These are phyloP conservation scores for Mimosa pudica DNA, from an alignment of 306 rosid genomes.

Conservation along the genomic window DNA sequence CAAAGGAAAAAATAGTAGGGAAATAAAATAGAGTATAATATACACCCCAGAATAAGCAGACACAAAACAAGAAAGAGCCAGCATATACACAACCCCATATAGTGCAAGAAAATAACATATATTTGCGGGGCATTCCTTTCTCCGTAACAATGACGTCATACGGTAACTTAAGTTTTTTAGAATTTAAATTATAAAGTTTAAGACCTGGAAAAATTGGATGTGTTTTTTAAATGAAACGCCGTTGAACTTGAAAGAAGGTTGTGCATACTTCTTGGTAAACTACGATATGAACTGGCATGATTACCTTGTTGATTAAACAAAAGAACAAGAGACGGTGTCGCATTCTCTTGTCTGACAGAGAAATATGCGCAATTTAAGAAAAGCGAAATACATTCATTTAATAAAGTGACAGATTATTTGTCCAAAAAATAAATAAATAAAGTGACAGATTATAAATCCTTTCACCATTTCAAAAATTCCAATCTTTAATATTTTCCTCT, in stretches of 20 bases:
- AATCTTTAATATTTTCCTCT: neutral
- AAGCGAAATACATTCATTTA: neutral
- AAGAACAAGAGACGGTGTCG: constrained; percentile 4
- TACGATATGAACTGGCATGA: neutral
- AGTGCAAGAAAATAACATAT: neutral
- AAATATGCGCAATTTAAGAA: neutral
- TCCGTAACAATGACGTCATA: neutral
- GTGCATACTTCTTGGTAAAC: neutral
- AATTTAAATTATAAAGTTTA: neutral
- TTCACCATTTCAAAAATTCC: neutral
- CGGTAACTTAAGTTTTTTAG: neutral
- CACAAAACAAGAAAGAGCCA: neutral
- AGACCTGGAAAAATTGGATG: neutral
- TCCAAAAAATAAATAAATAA: neutral
- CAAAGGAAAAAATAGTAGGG: too few species aligned
- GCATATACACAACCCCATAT: neutral
- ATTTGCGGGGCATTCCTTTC: neutral
- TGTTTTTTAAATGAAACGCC: neutral
- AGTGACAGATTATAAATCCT: neutral
- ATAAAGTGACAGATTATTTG: neutral
- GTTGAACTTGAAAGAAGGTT: neutral
- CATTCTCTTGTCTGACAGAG: neutral
- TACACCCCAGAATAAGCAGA: neutral
- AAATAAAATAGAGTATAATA: neutral
- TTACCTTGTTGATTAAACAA: constrained; percentile 12